Conservation (phyloP, 2,329 filamentous ascomycete genomes). For the Fonsecaea pedrosoi region DNA sequence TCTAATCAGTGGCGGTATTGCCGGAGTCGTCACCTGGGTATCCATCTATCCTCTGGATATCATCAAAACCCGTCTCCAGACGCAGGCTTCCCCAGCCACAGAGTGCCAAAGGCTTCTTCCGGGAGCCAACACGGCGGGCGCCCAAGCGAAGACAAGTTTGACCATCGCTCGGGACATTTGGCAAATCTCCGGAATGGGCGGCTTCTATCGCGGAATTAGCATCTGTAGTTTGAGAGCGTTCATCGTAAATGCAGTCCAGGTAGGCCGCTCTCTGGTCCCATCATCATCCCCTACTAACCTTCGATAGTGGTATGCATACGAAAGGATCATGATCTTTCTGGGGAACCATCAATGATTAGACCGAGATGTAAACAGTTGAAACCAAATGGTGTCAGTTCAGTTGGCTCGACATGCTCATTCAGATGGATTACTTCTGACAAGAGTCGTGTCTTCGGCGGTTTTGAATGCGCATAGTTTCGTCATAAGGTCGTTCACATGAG, state of each 20-base stretch:
- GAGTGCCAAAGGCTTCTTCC: slow-evolving; percentile 38
- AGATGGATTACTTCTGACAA: background rate
- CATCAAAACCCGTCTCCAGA: slow-evolving; percentile 90
- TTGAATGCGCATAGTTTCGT: background rate
- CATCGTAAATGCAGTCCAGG: slow-evolving; percentile 85
- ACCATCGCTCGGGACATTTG: slow-evolving; percentile 72
- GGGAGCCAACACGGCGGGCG: slow-evolving; percentile 39
- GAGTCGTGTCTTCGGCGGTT: background rate
- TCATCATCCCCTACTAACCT: slow-evolving; percentile 22
- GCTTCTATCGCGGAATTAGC: slow-evolving; percentile 76
- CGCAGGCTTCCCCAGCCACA: slow-evolving; percentile 58
- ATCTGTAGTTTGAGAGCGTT: slow-evolving; percentile 88
- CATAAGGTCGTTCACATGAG: background rate
- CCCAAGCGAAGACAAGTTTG: slow-evolving; percentile 57
- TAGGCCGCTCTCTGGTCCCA: slow-evolving; percentile 42
- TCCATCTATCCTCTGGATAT: slow-evolving; percentile 92
- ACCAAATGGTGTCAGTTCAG: background rate
- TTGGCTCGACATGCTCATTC: background rate
- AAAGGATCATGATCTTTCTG: slow-evolving; percentile 74
- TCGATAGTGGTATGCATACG: slow-evolving; percentile 82
- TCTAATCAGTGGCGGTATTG: slow-evolving; percentile 82
- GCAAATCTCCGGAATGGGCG: slow-evolving; percentile 62
- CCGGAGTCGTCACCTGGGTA: slow-evolving; percentile 86
- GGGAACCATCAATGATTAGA: slow-evolving; percentile 16
- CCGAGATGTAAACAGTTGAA: background rate